These are phyloP conservation scores for Linum usitatissimum DNA, from an alignment of 345 rosid species.

Conservation along the genomic window DNA sequence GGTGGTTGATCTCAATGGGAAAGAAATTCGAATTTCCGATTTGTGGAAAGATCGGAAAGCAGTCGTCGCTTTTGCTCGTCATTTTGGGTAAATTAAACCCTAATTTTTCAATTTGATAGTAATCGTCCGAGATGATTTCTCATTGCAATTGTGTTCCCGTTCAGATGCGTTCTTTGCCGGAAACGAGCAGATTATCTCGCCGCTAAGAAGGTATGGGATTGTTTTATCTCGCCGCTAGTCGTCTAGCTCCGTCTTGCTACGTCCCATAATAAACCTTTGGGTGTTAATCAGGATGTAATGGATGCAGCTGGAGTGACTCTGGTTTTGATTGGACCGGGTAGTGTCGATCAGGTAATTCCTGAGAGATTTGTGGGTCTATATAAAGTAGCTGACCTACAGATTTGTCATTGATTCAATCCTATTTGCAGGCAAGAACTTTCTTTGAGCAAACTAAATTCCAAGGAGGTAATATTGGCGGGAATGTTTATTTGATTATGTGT, in stretches of 20 bases:
- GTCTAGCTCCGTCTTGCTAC: background rate
- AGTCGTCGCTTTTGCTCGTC: constrained; percentile 85
- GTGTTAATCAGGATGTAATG: constrained; percentile 49
- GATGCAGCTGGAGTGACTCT: constrained; percentile 72
- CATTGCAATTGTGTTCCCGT: constrained; percentile 4
- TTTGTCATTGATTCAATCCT: background rate
- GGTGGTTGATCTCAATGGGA: constrained; percentile 58
- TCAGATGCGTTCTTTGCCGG: constrained; percentile 80
- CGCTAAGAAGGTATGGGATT: constrained; percentile 44
- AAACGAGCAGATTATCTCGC: constrained; percentile 86
- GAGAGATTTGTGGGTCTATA: too few species aligned
- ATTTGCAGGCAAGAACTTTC: constrained; percentile 70
- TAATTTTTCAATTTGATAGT: background rate
- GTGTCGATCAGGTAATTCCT: constrained; percentile 56
- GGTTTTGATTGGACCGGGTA: constrained; percentile 79
- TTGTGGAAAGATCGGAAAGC: constrained; percentile 80
- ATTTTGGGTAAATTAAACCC: constrained; percentile 51
- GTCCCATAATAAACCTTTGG: background rate
- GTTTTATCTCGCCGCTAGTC: background rate
- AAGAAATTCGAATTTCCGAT: constrained; percentile 57
- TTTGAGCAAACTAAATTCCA: constrained; percentile 69
- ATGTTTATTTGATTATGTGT: background rate
- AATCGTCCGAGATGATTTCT: background rate
- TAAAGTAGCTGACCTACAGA: background rate
- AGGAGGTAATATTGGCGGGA: constrained; percentile 50